These are phyloP conservation scores for Halenospora varia DNA, from an alignment of 495 filamentous ascomycete genomes.

Conservation along the genomic window DNA sequence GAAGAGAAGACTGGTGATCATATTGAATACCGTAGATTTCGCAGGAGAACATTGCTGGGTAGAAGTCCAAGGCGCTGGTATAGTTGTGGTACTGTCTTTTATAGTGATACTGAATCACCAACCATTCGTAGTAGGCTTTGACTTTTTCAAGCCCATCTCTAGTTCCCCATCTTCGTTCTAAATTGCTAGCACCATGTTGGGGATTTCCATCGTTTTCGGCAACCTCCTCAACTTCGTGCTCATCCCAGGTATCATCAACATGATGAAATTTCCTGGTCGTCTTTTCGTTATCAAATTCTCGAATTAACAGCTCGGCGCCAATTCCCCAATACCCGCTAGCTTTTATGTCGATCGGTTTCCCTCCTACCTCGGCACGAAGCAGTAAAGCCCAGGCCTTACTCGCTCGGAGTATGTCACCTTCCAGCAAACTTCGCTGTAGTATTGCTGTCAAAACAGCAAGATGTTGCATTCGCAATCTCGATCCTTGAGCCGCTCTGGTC, in stretches of 20 bases:
- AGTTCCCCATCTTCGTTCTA: constrained; percentile 25
- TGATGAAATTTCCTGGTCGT: background rate
- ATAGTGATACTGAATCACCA: constrained; percentile 64
- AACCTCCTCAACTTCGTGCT: constrained; percentile 1
- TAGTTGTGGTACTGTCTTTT: constrained; percentile 39
- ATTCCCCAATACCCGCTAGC: constrained; percentile 59
- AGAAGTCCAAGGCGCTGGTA: constrained; percentile 53
- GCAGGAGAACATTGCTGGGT: constrained; percentile 62
- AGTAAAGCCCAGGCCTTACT: constrained; percentile 62
- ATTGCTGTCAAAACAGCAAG: constrained; percentile 54
- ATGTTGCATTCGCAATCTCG: constrained; percentile 52
- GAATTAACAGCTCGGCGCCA: constrained; percentile 63
- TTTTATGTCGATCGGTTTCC: constrained; percentile 51
- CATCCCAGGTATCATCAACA: background rate
- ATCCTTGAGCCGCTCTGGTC: too few relatives aligned
- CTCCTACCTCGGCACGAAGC: constrained; percentile 49
- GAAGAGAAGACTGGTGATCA: constrained; percentile 33
- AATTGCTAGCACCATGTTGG: background rate
- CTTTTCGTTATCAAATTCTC: constrained; percentile 28
- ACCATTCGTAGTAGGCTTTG: constrained; percentile 59
- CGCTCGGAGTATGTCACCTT: constrained; percentile 58
- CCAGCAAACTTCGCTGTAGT: constrained; percentile 56
- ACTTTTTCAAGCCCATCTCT: constrained; percentile 51
- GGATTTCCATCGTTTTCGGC: background rate
- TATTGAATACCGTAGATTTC: constrained; percentile 60